Conservation (phyloP, 108 stramenopile species). For the Epithemia pelagica region DNA sequence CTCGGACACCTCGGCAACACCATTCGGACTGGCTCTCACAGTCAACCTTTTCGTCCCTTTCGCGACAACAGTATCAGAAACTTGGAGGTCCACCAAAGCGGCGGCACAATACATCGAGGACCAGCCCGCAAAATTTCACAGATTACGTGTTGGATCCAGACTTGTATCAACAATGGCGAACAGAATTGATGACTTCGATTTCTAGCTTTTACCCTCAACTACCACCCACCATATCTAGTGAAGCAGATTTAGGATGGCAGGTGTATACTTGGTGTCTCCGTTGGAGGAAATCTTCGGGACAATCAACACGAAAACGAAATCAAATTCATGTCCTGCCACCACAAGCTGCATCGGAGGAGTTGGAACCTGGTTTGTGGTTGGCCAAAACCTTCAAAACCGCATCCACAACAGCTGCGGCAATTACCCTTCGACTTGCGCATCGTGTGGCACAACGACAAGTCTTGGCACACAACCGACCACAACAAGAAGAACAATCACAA, state of each 20-base stretch:
- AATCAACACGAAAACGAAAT: neutral
- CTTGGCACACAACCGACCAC: neutral
- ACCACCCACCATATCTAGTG: neutral
- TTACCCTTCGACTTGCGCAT: neutral
- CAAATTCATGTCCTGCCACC: neutral
- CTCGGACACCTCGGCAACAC: too few species aligned
- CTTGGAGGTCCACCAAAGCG: too few species aligned
- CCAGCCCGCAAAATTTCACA: too few species aligned
- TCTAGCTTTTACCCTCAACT: neutral
- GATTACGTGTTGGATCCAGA: neutral
- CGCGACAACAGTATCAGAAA: too few species aligned
- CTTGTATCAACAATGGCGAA: neutral
- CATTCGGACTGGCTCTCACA: too few species aligned
- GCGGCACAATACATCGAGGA: too few species aligned
- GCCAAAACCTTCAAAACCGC: conserved; percentile 7
- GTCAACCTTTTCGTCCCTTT: too few species aligned
- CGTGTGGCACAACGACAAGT: neutral
- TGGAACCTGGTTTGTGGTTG: neutral
- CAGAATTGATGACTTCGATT: neutral
- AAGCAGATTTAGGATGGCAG: neutral
- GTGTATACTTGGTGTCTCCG: neutral
- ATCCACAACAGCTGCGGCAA: conserved; percentile 1
- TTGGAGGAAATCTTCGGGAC: neutral
- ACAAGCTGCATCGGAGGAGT: neutral
- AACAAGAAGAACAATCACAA: neutral